These are phyloP conservation scores for Zasmidium angulare DNA, from an alignment of 2,329 filamentous ascomycete genomes.

Conservation along the genomic window DNA sequence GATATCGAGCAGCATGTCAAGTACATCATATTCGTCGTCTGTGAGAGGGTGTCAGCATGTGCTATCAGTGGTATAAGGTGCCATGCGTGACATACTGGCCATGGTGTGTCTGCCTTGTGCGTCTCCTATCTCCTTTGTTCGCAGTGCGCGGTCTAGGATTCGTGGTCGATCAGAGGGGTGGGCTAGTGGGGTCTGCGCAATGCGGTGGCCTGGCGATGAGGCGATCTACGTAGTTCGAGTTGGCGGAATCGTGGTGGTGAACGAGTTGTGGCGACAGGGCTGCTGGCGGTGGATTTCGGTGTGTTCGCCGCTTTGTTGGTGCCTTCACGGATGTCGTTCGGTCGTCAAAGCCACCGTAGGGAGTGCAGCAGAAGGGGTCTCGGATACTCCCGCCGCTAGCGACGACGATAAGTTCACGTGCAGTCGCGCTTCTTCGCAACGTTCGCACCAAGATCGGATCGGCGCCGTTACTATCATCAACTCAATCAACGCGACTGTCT, in stretches of 20 bases:
- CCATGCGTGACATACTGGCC: neutral
- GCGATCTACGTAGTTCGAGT: neutral
- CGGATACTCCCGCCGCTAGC: neutral
- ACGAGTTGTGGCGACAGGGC: neutral
- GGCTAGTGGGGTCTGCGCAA: neutral
- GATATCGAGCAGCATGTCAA: neutral
- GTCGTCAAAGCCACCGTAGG: neutral
- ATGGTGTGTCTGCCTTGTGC: neutral
- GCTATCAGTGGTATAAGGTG: conserved; percentile 7
- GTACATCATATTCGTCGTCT: neutral
- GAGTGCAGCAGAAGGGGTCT: neutral
- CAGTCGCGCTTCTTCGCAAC: neutral
- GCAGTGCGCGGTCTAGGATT: neutral
- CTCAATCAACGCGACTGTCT: neutral
- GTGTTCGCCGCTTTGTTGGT: neutral
- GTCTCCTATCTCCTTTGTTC: neutral
- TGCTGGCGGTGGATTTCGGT: neutral
- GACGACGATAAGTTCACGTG: neutral
- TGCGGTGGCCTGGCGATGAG: neutral
- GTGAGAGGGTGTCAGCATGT: conserved; percentile 2
- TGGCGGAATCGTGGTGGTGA: neutral
- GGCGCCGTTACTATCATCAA: neutral
- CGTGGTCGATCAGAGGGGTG: neutral
- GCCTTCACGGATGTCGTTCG: neutral
- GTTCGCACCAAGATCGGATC: neutral